Evolutionary conservation across 2,329 filamentous ascomycete genomes (phyloP).

Genomic region (Gaeumannomyces sp.): DNA sequence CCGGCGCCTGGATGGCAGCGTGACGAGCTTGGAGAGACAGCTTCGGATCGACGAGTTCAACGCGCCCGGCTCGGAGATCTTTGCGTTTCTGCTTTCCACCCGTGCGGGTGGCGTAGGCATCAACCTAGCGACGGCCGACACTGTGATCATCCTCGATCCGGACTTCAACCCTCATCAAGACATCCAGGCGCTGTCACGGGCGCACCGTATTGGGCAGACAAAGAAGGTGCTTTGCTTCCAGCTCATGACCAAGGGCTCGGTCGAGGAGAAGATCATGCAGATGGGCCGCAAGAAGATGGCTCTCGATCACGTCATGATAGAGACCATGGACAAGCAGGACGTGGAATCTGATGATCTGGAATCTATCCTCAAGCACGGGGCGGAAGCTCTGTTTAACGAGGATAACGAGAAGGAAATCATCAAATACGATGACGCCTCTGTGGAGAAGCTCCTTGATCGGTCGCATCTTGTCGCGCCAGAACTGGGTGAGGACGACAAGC

Average conservation of each 20-base stretch:
- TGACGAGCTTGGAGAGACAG: conserved; percentile 81
- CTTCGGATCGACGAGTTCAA: conserved; percentile 93
- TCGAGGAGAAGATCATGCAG: conserved; percentile 94
- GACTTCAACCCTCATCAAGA: conserved; percentile 99
- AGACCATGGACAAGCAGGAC: conserved; percentile 81
- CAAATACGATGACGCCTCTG: conserved; percentile 69
- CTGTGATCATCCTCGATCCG: conserved; percentile 93
- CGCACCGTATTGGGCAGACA: conserved; percentile 93
- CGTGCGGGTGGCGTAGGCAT: conserved; percentile 95
- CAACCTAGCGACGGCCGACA: conserved; percentile 93
- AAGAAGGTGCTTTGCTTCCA: conserved; percentile 96
- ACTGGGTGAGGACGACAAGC: conserved; percentile 47
- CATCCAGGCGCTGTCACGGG: conserved; percentile 87
- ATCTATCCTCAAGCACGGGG: conserved; percentile 81
- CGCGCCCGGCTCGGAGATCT: conserved; percentile 71
- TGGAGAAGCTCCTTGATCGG: conserved; percentile 89
- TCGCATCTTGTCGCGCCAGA: conserved; percentile 70
- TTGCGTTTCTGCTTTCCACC: conserved; percentile 89
- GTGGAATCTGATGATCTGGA: conserved; percentile 75
- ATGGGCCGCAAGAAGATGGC: conserved; percentile 95
- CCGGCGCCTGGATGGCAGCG: conserved; percentile 78
- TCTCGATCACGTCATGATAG: conserved; percentile 89
- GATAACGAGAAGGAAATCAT: conserved; percentile 66
- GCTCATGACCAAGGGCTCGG: conserved; percentile 79
- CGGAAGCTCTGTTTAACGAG: conserved; percentile 78